Conservation (phyloP, 345 rosid species). For the Arabis alpina region DNA sequence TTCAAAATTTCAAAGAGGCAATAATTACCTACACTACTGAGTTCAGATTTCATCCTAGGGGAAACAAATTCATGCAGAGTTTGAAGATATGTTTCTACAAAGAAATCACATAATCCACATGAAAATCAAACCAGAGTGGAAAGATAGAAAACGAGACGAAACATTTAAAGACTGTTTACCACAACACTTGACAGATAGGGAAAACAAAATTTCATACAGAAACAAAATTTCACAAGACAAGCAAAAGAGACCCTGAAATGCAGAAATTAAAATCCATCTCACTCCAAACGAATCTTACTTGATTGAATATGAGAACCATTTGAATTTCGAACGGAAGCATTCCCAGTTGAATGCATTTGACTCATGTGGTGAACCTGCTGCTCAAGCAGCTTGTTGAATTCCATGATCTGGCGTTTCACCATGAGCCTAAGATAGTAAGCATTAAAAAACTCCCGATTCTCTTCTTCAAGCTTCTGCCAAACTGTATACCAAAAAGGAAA, state of each 20-base stretch:
- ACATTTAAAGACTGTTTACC: constrained; percentile 7
- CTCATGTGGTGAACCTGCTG: constrained; percentile 84
- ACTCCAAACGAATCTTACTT: constrained; percentile 54
- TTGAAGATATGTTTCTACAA: constrained; percentile 11
- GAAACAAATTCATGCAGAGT: constrained; percentile 2
- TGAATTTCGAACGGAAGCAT: constrained; percentile 58
- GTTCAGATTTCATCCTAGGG: neutral
- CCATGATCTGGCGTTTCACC: constrained; percentile 90
- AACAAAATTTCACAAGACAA: neutral
- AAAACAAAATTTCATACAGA: neutral
- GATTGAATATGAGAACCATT: constrained; percentile 79
- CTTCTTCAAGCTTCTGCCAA: constrained; percentile 99
- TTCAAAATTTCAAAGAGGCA: neutral
- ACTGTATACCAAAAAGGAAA: constrained; percentile 54
- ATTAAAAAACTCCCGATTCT: constrained; percentile 87
- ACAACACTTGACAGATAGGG: constrained; percentile 2
- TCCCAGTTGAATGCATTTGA: constrained; percentile 71
- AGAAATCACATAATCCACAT: neutral
- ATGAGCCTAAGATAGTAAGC: constrained; percentile 89
- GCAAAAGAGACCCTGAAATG: constrained; percentile 2
- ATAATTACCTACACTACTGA: neutral
- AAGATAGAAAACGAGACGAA: constrained; percentile 4
- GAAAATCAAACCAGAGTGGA: neutral
- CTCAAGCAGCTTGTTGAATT: constrained; percentile 94
- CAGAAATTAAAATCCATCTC: constrained; percentile 4